Evolutionary conservation across 139 green algal species (phyloP).

Genomic region (Auxenochlorella pyrenoidosa): DNA sequence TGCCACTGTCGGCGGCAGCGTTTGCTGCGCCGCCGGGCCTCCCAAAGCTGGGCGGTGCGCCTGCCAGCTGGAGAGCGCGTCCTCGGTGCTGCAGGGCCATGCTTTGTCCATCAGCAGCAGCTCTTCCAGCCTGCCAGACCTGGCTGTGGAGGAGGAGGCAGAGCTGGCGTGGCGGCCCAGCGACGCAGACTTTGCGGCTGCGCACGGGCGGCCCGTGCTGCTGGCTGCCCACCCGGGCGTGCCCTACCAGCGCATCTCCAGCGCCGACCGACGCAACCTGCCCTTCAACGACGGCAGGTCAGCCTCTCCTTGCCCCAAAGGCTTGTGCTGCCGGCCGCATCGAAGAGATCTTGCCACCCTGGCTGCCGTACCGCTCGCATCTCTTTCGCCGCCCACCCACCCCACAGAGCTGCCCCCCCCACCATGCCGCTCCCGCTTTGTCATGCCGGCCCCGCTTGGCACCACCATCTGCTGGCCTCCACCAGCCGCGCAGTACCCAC

Average conservation of each 20-base stretch:
- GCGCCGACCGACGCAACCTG: background rate
- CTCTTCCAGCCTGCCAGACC: no score
- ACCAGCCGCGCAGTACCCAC: background rate
- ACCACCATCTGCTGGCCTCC: no score
- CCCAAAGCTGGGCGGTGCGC: no score
- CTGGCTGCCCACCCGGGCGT: background rate
- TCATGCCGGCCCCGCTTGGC: no score
- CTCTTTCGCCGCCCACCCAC: no score
- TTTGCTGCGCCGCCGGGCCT: no score
- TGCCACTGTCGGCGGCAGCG: no score
- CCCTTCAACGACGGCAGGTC: constrained; percentile 44
- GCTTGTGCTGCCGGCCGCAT: no score
- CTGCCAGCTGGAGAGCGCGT: no score
- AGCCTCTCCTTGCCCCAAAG: background rate
- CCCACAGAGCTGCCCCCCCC: background rate
- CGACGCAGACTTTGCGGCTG: background rate
- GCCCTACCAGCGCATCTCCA: background rate
- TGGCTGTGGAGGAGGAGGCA: background rate
- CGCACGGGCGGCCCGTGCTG: background rate
- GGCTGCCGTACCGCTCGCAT: background rate
- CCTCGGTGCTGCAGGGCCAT: no score
- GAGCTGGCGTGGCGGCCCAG: background rate
- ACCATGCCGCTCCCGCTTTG: no score
- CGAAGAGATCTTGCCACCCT: background rate
- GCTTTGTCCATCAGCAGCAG: no score